These are phyloP conservation scores for Toxoplasma gondii DNA, from an alignment of 169 alveolate genomes.

Conservation along the genomic window DNA sequence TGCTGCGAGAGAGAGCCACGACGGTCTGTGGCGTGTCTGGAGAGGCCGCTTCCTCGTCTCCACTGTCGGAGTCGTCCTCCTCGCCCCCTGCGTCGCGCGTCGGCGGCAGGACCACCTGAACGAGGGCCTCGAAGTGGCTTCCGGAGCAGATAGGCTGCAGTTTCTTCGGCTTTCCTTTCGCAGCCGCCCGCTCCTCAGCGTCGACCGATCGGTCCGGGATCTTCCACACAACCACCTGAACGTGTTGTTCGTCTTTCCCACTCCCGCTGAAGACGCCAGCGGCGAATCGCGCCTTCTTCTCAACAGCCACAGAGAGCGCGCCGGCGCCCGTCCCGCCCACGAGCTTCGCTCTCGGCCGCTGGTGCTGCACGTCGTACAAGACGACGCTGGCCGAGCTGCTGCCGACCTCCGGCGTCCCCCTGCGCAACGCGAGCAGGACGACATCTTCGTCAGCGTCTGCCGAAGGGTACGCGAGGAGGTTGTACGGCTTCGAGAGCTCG, in stretches of 20 bases:
- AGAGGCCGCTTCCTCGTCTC: neutral
- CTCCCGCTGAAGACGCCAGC: conserved; percentile 8
- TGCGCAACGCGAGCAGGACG: neutral
- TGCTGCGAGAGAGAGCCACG: conserved; percentile 4
- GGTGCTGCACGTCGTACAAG: conserved; percentile 20
- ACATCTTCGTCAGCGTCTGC: conserved; percentile 8
- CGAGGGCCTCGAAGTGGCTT: neutral
- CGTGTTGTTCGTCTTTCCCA: neutral
- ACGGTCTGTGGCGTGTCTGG: neutral
- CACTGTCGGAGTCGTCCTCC: neutral
- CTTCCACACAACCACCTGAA: conserved; percentile 23
- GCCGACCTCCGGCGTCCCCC: neutral
- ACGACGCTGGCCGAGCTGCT: neutral
- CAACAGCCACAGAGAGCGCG: neutral
- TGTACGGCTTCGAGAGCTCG: neutral
- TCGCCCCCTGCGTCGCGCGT: neutral
- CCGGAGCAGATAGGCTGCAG: neutral
- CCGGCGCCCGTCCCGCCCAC: neutral
- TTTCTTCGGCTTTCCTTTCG: neutral
- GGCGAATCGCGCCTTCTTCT: neutral
- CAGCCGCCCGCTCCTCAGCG: neutral
- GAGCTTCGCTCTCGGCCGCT: neutral
- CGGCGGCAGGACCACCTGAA: neutral
- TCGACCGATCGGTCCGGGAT: neutral
- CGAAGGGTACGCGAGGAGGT: neutral